phyloP scores from a whole-genome alignment of 1,284 basidiomycete species.

The Pseudomicrostroma phylloplanum region DNA sequence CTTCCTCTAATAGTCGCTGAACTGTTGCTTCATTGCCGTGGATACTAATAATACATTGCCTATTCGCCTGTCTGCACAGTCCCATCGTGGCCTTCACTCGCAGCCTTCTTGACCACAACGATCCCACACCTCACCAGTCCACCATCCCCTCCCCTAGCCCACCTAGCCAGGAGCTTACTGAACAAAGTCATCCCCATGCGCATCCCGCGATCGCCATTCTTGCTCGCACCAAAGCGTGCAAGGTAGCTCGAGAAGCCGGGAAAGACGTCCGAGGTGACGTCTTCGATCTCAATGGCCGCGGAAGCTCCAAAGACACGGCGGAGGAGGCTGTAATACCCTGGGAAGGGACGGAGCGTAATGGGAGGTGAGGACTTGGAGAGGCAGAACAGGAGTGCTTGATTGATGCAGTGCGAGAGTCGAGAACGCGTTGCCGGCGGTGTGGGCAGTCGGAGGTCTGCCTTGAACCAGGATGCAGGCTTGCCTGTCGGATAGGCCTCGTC shows the following conservation, averaged over 20 bases:
- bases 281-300: constrained; percentile 23
- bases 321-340: constrained; percentile 25
- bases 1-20: no score
- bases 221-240: constrained; percentile 17
- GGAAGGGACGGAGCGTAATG: constrained; percentile 25
- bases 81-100: no score
- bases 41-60: no score
- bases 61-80: no score
- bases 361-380: constrained; percentile 11
- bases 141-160: not conserved
- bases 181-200: not conserved
- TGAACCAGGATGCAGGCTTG: not conserved
- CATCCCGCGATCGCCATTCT: constrained; percentile 16
- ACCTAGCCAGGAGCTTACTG: not conserved
- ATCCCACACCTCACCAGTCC: constrained; percentile 1
- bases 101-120: constrained; percentile 1
- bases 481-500: constrained; percentile 31
- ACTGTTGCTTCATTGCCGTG: no score
- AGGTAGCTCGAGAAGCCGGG: constrained; percentile 41
- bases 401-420: not conserved
- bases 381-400: not conserved
- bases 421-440: not conserved
- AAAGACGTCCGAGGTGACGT: constrained; percentile 38
- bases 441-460: not conserved
- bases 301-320: constrained; percentile 19